Percentiles rank a stretch among this genome's conserved stretches.
phyloP scores from a whole-genome alignment of 192 early-diverging fungal species.

The Rhizophlyctis rosea region DNA sequence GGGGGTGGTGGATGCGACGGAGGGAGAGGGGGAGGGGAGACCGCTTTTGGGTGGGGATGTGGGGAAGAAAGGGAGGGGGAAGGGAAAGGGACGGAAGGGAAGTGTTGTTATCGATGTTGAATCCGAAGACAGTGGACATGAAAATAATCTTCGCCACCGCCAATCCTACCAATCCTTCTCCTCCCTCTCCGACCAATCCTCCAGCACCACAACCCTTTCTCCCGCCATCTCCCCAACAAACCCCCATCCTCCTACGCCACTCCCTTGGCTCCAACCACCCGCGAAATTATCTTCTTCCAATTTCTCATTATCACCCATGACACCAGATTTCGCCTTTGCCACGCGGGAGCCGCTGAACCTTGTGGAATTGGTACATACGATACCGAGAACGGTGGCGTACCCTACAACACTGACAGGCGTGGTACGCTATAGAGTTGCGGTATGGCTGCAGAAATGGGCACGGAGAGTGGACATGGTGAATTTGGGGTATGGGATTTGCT shows the following conservation, averaged over 20 bases:
- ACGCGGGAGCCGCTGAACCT: conserved; percentile 13
- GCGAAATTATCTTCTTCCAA: no score
- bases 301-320: no score
- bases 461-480: no score
- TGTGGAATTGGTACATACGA: background rate
- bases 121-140: background rate
- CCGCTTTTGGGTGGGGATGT: background rate
- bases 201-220: no score
- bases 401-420: conserved; percentile 5
- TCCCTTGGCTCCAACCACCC: no score
- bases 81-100: background rate
- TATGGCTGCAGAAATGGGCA: no score
- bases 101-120: background rate
- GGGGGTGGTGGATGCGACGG: background rate
- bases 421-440: conserved; percentile 6
- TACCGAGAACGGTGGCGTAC: conserved; percentile 8
- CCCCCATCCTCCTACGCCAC: no score
- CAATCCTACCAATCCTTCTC: background rate
- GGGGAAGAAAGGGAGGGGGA: background rate
- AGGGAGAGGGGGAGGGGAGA: background rate
- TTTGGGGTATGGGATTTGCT: no score
- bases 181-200: background rate
- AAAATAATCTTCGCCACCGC: conserved; percentile 1
- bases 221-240: no score
- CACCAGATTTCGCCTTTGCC: no score